A percentile compares a stretch with the other conserved stretches of the same genome.
These are phyloP conservation scores for Tuber calosporum DNA, from an alignment of 495 filamentous ascomycete genomes.

Conservation along the genomic window DNA sequence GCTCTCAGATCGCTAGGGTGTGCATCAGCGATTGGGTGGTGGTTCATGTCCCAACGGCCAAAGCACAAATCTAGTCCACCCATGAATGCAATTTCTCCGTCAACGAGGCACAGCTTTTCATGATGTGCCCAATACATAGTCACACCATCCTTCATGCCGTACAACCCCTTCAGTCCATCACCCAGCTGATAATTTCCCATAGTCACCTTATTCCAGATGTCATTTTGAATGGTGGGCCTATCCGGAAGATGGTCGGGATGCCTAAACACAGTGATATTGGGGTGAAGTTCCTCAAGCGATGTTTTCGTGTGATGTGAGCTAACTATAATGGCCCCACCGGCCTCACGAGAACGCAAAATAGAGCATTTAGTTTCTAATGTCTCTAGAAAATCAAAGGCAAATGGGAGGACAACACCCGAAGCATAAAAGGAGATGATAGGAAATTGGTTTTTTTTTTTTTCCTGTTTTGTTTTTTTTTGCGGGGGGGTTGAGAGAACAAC, in stretches of 20 bases:
- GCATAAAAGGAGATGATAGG: slow-evolving; percentile 20
- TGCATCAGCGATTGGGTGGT: slow-evolving; percentile 76
- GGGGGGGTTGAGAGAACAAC: slow-evolving; percentile 5
- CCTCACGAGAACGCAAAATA: slow-evolving; percentile 44
- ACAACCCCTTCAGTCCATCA: slow-evolving; percentile 48
- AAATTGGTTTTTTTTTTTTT: too few species aligned
- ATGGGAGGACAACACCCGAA: slow-evolving; percentile 36
- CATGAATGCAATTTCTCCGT: slow-evolving; percentile 74
- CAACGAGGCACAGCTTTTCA: slow-evolving; percentile 83
- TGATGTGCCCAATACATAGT: slow-evolving; percentile 95
- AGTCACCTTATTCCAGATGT: slow-evolving; percentile 46
- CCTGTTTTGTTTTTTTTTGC: too few species aligned
- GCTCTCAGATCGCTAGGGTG: slow-evolving; percentile 68
- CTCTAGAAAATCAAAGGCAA: slow-evolving; percentile 47
- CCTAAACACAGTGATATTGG: slow-evolving; percentile 84
- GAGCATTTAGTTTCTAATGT: slow-evolving; percentile 44
- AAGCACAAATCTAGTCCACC: slow-evolving; percentile 68
- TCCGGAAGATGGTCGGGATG: slow-evolving; percentile 86
- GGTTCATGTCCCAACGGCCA: slow-evolving; percentile 57
- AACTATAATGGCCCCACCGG: slow-evolving; percentile 48
- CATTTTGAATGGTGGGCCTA: slow-evolving; percentile 49
- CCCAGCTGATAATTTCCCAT: slow-evolving; percentile 46
- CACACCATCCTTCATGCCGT: slow-evolving; percentile 70
- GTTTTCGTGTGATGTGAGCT: slow-evolving; percentile 82
- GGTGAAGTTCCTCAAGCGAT: slow-evolving; percentile 66